Evolutionary conservation across 495 filamentous ascomycete species (phyloP).

Genomic region (Penicillium salamii): DNA sequence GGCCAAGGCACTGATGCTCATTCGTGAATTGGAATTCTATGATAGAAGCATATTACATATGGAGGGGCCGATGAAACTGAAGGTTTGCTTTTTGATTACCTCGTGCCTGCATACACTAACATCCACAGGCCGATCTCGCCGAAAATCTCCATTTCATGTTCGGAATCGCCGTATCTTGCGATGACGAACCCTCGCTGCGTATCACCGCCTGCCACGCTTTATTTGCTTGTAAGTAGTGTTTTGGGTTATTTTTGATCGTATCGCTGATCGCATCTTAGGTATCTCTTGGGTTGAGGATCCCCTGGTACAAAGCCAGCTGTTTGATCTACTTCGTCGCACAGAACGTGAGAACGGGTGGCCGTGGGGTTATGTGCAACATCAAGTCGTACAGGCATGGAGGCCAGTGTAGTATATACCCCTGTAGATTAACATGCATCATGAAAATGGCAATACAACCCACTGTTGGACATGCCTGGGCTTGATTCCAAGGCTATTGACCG

Average conservation of each 20-base stretch:
- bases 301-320: slow-evolving; percentile 19
- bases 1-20: slow-evolving; percentile 35
- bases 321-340: slow-evolving; percentile 25
- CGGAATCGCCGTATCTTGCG: slow-evolving; percentile 38
- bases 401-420: slow-evolving; percentile 1
- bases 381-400: slow-evolving; percentile 2
- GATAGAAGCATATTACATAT: slow-evolving; percentile 4
- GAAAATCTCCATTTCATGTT: slow-evolving; percentile 36
- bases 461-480: too few species aligned
- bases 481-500: too few species aligned
- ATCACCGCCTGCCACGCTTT: slow-evolving; percentile 42
- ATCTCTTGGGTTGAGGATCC: slow-evolving; percentile 34
- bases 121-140: slow-evolving; percentile 23
- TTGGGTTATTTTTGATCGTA: too few species aligned
- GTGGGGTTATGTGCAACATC: slow-evolving; percentile 26
- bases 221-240: slow-evolving; percentile 29
- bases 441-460: too few species aligned
- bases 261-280: slow-evolving; percentile 20
- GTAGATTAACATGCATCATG: not conserved
- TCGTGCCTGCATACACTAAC: not conserved
- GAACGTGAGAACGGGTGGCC: slow-evolving; percentile 29
- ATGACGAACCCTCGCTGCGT: slow-evolving; percentile 36
- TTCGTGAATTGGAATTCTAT: slow-evolving; percentile 21
- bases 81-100: slow-evolving; percentile 18
- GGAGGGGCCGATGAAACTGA: slow-evolving; percentile 16